Evolutionary conservation across 306 rosid species (phyloP), one percentile per base, ranked within the genome.

Genomic region (Macrotyloma uniflorum): DNA sequence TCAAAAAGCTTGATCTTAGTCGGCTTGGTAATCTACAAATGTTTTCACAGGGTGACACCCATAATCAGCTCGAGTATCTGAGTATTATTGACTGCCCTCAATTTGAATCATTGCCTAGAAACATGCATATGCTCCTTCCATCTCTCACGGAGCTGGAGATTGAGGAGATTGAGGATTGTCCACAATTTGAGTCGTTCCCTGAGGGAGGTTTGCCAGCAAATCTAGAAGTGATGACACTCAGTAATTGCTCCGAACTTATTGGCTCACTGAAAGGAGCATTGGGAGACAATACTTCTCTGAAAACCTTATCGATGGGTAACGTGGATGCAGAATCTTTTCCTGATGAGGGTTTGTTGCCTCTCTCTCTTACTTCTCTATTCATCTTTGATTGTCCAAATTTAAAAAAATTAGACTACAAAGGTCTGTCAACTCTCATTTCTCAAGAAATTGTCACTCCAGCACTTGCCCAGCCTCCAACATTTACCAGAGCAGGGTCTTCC

Each of bases 371-470:
- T 42, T 3, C 14, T 11, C 47, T 42, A 3, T 1, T 3, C 9
- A 42, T 42, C 4, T 2, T 1, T 11, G 16, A 42, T 42, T 2
- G 14, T 42, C 47, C 15, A 42, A 42, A 42, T 11, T 15, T 42
- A 42, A 11, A 42, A 42, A 3, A 42, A 42, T 5, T 42, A 0
- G 47, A 42, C 15, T 11, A 42, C 16, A 42, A 12, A 5, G 47
- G 47, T 11, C 47, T 3, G 3, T 42, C 43, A 38, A 38, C 42
- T 36, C 42, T 36, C 42, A 36, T 36, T 11, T 8, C 42, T 36
- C 11, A 1, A 40, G 12, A 2, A 2, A 11, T 3, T 11, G 15
- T 0, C 0, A 0, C 46, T 40, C 11, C 0, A 0, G 0, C 0
- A 11, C 46, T 40, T 14, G 14, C 14, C 15, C 10, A 7, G 8